A percentile compares a stretch with the other conserved stretches of the same genome.
These are phyloP conservation scores for Maudiozyma bulderi DNA, from an alignment of 805 yeast genomes.

Conservation along the genomic window DNA sequence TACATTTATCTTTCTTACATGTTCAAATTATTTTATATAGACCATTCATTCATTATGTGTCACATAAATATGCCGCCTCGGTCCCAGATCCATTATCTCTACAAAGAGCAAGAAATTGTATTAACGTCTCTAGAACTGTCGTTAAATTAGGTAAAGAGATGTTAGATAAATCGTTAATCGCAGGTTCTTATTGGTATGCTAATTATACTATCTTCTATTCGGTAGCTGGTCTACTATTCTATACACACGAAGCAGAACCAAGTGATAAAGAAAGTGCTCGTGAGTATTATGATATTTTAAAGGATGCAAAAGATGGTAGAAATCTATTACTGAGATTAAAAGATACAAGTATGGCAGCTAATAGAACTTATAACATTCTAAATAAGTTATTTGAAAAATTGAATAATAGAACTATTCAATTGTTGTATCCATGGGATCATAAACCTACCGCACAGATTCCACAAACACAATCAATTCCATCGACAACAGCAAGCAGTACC, in stretches of 20 bases:
- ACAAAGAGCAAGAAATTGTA: slow-evolving; percentile 74
- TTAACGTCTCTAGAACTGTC: slow-evolving; percentile 72
- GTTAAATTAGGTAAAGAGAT: slow-evolving; percentile 72
- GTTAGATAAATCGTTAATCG: slow-evolving; percentile 58
- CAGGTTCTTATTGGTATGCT: slow-evolving; percentile 93
- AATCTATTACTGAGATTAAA: slow-evolving; percentile 61
- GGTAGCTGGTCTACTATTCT: slow-evolving; percentile 78
- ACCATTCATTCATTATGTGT: slow-evolving; percentile 70
- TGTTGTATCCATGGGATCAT: slow-evolving; percentile 18
- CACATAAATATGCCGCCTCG: slow-evolving; percentile 38
- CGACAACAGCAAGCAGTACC: neutral
- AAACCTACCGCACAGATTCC: neutral
- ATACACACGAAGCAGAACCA: slow-evolving; percentile 49
- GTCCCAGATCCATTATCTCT: slow-evolving; percentile 35
- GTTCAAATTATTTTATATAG: slow-evolving; percentile 79
- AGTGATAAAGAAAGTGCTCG: slow-evolving; percentile 35
- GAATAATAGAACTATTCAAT: slow-evolving; percentile 57
- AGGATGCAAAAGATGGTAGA: slow-evolving; percentile 77
- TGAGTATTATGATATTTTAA: slow-evolving; percentile 49
- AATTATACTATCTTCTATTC: slow-evolving; percentile 87
- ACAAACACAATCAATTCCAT: too few species aligned
- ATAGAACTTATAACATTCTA: slow-evolving; percentile 68
- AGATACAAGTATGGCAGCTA: slow-evolving; percentile 67
- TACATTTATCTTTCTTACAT: slow-evolving; percentile 67
- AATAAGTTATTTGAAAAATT: slow-evolving; percentile 73